Percentiles rank a stretch among this genome's conserved stretches.
These are phyloP conservation scores for Ogataea siamensis DNA, from an alignment of 805 yeast species.

Conservation along the genomic window DNA sequence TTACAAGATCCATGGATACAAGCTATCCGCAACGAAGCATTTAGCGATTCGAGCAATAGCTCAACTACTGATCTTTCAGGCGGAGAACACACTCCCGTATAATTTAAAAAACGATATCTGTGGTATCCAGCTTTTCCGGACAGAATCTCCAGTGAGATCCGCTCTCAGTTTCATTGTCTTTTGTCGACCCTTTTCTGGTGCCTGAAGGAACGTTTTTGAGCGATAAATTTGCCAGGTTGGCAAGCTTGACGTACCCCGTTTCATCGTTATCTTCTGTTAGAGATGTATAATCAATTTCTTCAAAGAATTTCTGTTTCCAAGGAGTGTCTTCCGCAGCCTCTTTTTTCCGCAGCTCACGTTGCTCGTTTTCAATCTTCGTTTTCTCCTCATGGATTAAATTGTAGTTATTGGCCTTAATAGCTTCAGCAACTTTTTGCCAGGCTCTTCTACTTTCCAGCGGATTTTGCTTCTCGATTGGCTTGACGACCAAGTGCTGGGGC, in stretches of 20 bases:
- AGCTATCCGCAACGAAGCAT: conserved; percentile 66
- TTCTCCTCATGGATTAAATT: conserved; percentile 74
- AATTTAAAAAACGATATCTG: conserved; percentile 48
- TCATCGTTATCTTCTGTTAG: conserved; percentile 35
- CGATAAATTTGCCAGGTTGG: conserved; percentile 54
- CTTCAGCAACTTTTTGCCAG: conserved; percentile 87
- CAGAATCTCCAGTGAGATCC: conserved; percentile 68
- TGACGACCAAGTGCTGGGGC: conserved; percentile 63
- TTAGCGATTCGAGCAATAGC: conserved; percentile 41
- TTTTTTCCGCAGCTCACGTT: conserved; percentile 74
- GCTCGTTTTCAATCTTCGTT: conserved; percentile 75
- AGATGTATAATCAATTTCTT: conserved; percentile 39
- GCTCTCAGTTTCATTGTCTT: conserved; percentile 52
- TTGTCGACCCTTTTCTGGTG: conserved; percentile 34
- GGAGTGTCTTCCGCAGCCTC: conserved; percentile 61
- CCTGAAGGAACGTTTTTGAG: conserved; percentile 69
- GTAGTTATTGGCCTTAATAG: conserved; percentile 72
- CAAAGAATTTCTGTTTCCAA: conserved; percentile 89
- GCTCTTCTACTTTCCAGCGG: conserved; percentile 83
- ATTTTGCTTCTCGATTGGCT: conserved; percentile 79
- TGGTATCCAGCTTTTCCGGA: conserved; percentile 49
- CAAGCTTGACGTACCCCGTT: conserved; percentile 38
- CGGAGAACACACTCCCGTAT: conserved; percentile 10
- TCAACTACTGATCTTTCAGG: conserved; percentile 18
- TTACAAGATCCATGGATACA: conserved; percentile 88